Conservation (phyloP, 805 yeast species). For the Starmerella tilneyi region DNA sequence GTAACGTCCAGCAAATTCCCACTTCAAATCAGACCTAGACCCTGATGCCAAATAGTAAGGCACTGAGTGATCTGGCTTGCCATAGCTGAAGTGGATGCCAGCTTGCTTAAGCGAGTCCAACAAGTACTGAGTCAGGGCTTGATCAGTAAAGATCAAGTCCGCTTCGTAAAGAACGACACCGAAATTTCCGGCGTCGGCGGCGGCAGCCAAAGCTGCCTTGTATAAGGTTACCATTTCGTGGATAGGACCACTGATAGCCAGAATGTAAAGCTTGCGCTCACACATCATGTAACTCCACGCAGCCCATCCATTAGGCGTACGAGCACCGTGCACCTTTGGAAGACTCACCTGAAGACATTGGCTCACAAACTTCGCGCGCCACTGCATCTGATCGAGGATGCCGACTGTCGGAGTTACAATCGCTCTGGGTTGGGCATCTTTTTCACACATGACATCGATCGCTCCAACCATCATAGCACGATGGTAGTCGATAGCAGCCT, state of each 20-base stretch:
- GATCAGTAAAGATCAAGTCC: constrained; percentile 15
- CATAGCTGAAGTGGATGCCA: constrained; percentile 7
- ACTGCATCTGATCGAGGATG: constrained; percentile 19
- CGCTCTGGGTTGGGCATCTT: constrained; percentile 14
- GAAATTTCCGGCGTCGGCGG: constrained; percentile 11
- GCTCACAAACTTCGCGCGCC: constrained; percentile 15
- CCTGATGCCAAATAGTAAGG: constrained; percentile 13
- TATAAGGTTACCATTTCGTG: constrained; percentile 15
- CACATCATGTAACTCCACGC: constrained; percentile 16
- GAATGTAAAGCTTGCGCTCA: constrained; percentile 12
- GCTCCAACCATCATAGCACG: constrained; percentile 18
- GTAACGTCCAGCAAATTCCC: constrained; percentile 19
- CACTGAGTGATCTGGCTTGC: constrained; percentile 14
- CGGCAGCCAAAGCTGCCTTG: constrained; percentile 13
- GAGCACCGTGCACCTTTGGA: constrained; percentile 15
- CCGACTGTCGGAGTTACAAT: constrained; percentile 15
- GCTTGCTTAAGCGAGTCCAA: constrained; percentile 7
- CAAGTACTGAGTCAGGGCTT: constrained; percentile 12
- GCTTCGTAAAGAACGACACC: constrained; percentile 19
- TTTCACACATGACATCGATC: constrained; percentile 19
- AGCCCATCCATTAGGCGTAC: constrained; percentile 14
- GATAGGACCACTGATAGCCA: constrained; percentile 16
- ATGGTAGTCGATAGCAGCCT: constrained; percentile 11
- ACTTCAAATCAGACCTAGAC: constrained; percentile 2
- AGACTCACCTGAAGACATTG: background rate